Base-by-base conservation (phyloP, 164 flowering plant genomes). In the Annona squamosa region DNA sequence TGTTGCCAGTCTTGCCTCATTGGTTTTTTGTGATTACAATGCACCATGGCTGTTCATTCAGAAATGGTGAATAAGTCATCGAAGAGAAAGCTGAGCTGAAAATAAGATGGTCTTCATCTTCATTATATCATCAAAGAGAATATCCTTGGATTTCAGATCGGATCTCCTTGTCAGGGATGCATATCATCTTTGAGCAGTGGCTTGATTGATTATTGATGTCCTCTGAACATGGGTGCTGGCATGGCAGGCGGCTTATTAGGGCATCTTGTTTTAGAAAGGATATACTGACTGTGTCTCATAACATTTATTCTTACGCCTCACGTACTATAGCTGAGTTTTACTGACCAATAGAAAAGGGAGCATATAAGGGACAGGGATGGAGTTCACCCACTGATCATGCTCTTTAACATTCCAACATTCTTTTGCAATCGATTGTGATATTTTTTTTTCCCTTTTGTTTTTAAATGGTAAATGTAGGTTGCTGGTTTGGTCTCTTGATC, bases 401-500 rank as follows among this genome's bases (percentile, higher is more conserved):
- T 59, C n/a, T 16, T 59, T 59, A 59, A 19, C 67, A 64, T 19
- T 59, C 13, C 12, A 26, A 7, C 37, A 19, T 64, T 64, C 67
- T 64, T 41, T 64, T 4, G 44, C 37, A 43, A 64, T 1, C 6
- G 1, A 64, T 64, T 26, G 45, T 2, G 37, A 64, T 19, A 19
- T 64, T 64, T 41, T 6, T 37, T 26, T 26, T 26, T 26, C 37
- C 37, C 45, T 37, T 68, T 42, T 59, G 43, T 73, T n/a, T 26
- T 71, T 52, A 42, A 17, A 63, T 67, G 17, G 48, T 59, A 71
- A 69, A 86, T 71, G 69, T 87, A 89, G 94, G 85, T 77, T 88
- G 77, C 66, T 84, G 16, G 63, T 82, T 48, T 91, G 97, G 94
- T 85, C 86, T 79, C 90, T 88, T 74, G 89, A 90, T 52, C 90